Evolutionary conservation across 2,329 filamentous ascomycete species (phyloP).

Genomic region (Cytospora chrysosperma): DNA sequence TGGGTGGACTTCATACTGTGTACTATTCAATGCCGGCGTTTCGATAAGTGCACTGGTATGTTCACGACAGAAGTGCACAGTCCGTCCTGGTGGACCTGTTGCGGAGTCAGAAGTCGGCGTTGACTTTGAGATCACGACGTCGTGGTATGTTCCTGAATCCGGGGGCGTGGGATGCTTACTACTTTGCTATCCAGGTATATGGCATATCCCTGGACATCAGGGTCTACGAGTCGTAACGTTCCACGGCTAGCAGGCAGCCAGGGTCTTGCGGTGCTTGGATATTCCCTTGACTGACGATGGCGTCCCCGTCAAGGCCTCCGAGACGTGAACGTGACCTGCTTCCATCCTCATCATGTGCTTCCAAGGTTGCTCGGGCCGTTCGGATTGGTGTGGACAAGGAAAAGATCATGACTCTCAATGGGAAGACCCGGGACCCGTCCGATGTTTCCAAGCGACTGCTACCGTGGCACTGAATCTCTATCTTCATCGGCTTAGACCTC

Average conservation of each 20-base stretch:
- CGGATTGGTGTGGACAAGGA: too few species aligned
- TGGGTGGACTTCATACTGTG: too few species aligned
- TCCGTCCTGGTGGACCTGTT: too few species aligned
- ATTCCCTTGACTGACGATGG: not conserved
- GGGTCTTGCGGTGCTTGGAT: too few species aligned
- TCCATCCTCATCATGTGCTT: too few species aligned
- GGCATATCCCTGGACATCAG: not conserved
- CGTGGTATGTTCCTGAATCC: not conserved
- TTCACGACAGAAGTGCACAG: too few species aligned
- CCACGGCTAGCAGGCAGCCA: not conserved
- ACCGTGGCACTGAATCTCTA: not conserved
- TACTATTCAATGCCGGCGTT: too few species aligned
- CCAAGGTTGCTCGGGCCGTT: not conserved
- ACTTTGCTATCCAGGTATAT: not conserved
- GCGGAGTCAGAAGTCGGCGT: not conserved
- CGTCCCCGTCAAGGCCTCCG: not conserved
- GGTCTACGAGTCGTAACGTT: not conserved
- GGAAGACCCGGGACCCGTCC: too few species aligned
- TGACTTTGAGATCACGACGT: not conserved
- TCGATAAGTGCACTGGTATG: too few species aligned
- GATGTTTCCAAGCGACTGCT: not conserved
- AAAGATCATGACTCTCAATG: too few species aligned
- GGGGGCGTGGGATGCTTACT: not conserved
- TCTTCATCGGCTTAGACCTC: not conserved
- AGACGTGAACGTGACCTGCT: not conserved